These are phyloP conservation scores for Hanseniaspora singularis DNA, from an alignment of 805 yeast genomes.

Conservation along the genomic window DNA sequence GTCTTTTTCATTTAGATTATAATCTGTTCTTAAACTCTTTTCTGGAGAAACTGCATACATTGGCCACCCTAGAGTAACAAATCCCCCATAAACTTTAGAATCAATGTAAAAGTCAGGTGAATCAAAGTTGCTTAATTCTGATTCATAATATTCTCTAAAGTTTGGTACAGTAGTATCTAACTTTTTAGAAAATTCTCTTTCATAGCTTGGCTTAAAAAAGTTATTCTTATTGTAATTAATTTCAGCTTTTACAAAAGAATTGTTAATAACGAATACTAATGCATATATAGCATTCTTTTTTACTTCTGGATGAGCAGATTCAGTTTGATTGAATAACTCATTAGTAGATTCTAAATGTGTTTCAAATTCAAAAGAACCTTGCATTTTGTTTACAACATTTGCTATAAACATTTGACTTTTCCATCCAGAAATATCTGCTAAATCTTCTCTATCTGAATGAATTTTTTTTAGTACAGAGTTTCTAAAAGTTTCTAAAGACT, in stretches of 20 bases:
- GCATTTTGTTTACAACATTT: slow-evolving; percentile 40
- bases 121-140: slow-evolving; percentile 40
- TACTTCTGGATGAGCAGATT: slow-evolving; percentile 57
- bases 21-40: slow-evolving; percentile 18
- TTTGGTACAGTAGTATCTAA: slow-evolving; percentile 35
- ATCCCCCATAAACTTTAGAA: slow-evolving; percentile 45
- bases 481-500: slow-evolving; percentile 35
- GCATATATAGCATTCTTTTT: slow-evolving; percentile 51
- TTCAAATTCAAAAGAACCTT: slow-evolving; percentile 40
- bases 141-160: slow-evolving; percentile 34
- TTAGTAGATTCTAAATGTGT: slow-evolving; percentile 33
- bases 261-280: slow-evolving; percentile 40
- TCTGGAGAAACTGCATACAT: slow-evolving; percentile 37
- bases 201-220: slow-evolving; percentile 31
- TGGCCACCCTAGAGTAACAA: slow-evolving; percentile 62
- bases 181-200: slow-evolving; percentile 29
- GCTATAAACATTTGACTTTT: slow-evolving; percentile 39
- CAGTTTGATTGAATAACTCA: slow-evolving; percentile 37
- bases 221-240: slow-evolving; percentile 38
- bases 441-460: not conserved
- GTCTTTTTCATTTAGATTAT: slow-evolving; percentile 35
- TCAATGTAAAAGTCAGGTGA: slow-evolving; percentile 47
- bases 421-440: slow-evolving; percentile 37
- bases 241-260: slow-evolving; percentile 35
- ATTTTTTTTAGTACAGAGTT: slow-evolving; percentile 25